Evolutionary conservation across 1,284 basidiomycete species (phyloP).

Genomic region (Tilletia caries): DNA sequence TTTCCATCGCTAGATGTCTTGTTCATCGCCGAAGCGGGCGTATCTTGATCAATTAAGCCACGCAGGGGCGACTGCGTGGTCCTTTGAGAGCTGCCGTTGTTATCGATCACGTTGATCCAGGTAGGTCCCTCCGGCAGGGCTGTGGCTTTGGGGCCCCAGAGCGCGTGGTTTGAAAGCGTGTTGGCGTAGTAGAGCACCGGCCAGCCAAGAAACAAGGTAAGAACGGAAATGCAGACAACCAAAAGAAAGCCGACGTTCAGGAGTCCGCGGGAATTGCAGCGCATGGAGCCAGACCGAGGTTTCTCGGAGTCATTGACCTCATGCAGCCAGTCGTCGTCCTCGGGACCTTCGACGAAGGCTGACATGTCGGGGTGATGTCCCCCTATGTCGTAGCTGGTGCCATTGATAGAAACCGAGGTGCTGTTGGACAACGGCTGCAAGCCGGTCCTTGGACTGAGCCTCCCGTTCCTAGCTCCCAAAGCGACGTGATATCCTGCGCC

Average conservation of each 20-base stretch:
- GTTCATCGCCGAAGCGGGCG: slow-evolving; percentile 27
- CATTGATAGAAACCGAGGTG: neutral
- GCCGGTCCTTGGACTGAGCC: neutral
- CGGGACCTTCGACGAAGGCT: neutral
- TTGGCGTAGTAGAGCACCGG: slow-evolving; percentile 40
- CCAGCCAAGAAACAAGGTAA: slow-evolving; percentile 51
- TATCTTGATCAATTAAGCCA: slow-evolving; percentile 41
- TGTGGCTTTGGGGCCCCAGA: neutral
- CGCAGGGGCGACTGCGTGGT: neutral
- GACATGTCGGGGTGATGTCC: neutral
- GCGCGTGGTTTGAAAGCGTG: slow-evolving; percentile 9
- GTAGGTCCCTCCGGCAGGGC: neutral
- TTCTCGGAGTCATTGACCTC: neutral
- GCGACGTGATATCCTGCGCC: neutral
- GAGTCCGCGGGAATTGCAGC: slow-evolving; percentile 24
- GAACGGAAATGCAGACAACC: slow-evolving; percentile 31
- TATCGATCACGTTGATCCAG: neutral
- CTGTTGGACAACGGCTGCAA: neutral
- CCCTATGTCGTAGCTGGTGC: neutral
- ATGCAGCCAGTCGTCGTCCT: slow-evolving; percentile 3
- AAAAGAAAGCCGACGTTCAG: slow-evolving; percentile 40
- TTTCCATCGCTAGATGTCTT: slow-evolving; percentile 25
- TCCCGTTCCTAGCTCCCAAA: neutral
- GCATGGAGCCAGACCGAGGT: neutral
- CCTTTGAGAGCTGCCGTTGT: neutral